Conservation (phyloP, 768 basidiomycete genomes). For the Leccinum subgranulosum region DNA sequence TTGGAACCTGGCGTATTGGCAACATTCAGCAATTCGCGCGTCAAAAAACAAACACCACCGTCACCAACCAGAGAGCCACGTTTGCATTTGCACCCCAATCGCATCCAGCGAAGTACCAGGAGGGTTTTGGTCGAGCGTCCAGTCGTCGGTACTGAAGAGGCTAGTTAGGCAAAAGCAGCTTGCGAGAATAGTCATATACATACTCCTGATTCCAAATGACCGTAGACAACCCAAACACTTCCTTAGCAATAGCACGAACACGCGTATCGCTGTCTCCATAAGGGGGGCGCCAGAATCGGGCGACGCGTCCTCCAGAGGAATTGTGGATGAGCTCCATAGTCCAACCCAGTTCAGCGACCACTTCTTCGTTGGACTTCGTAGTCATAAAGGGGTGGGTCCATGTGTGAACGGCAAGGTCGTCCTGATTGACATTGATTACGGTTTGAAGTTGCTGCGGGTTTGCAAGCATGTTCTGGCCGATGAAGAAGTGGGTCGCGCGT, state of each 20-base stretch:
- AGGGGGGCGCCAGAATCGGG: slow-evolving; percentile 84
- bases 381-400: slow-evolving; percentile 84
- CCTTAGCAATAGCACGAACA: slow-evolving; percentile 79
- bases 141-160: slow-evolving; percentile 63
- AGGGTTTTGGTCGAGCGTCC: slow-evolving; percentile 49
- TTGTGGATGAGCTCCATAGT: slow-evolving; percentile 76
- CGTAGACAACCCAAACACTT: slow-evolving; percentile 83
- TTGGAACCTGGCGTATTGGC: slow-evolving; percentile 49
- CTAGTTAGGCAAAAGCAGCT: background rate
- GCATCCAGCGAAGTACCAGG: slow-evolving; percentile 42
- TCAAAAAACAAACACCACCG: background rate
- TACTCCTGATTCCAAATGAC: slow-evolving; percentile 92
- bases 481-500: slow-evolving; percentile 86
- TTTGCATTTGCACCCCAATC: slow-evolving; percentile 48
- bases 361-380: slow-evolving; percentile 60
- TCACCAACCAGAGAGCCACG: slow-evolving; percentile 53
- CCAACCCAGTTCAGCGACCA: slow-evolving; percentile 77
- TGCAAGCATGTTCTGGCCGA: slow-evolving; percentile 70
- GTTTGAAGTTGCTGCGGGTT: slow-evolving; percentile 53
- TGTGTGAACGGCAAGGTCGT: slow-evolving; percentile 45
- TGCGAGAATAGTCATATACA: background rate
- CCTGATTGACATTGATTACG: slow-evolving; percentile 41
- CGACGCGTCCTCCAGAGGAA: slow-evolving; percentile 73
- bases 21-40: background rate
- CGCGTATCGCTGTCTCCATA: slow-evolving; percentile 84